Percentiles rank a stretch among this genome's conserved stretches.
Evolutionary conservation across 2,329 filamentous ascomycete species (phyloP).

Genomic region (Colletotrichum musicola): DNA sequence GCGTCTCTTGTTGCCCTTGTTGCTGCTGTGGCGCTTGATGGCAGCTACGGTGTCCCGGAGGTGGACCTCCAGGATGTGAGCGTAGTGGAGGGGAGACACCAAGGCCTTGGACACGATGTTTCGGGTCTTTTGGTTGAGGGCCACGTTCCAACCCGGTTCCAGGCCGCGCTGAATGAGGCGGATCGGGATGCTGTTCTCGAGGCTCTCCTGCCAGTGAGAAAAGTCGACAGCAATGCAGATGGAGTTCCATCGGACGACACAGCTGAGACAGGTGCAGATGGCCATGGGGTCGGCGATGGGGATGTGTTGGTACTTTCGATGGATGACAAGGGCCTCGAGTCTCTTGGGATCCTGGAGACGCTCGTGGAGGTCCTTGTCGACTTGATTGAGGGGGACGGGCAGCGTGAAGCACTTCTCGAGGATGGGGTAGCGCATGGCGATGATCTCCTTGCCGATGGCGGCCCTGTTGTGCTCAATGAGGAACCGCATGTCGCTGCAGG

Average conservation of each 20-base stretch:
- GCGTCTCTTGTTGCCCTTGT: constrained; percentile 60
- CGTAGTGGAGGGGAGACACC: constrained; percentile 62
- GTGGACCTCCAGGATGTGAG: constrained; percentile 51
- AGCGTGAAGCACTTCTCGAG: constrained; percentile 64
- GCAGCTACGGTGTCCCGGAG: constrained; percentile 47
- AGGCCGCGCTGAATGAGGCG: constrained; percentile 63
- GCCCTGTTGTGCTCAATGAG: constrained; percentile 60
- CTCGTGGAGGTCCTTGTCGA: constrained; percentile 53
- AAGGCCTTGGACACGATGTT: constrained; percentile 60
- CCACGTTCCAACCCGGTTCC: constrained; percentile 62
- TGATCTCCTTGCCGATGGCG: constrained; percentile 58
- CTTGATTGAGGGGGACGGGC: constrained; percentile 58
- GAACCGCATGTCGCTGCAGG: constrained; percentile 54
- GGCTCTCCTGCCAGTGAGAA: constrained; percentile 65
- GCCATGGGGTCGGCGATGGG: constrained; percentile 56
- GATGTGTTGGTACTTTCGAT: constrained; percentile 67
- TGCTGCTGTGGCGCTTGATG: constrained; percentile 55
- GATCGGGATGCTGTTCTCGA: constrained; percentile 65
- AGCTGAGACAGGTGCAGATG: constrained; percentile 70
- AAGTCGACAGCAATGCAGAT: constrained; percentile 68
- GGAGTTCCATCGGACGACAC: constrained; percentile 68
- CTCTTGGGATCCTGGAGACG: constrained; percentile 56
- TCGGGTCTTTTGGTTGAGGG: constrained; percentile 58
- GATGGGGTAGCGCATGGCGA: constrained; percentile 60
- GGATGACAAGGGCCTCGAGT: constrained; percentile 57